Evolutionary conservation across 306 rosid genomes (phyloP).

Genomic region (Ormosia emarginata): DNA sequence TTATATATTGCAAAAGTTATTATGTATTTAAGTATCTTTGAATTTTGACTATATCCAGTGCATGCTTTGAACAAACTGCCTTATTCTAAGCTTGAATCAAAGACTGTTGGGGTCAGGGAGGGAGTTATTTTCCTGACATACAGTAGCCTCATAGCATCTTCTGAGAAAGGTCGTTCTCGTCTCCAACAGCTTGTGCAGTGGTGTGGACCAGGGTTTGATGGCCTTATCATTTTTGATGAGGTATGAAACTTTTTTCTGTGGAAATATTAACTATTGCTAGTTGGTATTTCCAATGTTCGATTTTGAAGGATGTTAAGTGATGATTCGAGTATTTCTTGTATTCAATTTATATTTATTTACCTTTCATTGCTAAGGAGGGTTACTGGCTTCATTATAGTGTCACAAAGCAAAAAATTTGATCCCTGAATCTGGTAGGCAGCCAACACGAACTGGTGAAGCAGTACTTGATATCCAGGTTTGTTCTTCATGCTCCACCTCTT

Average conservation of each 20-base stretch:
- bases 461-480: slow-evolving; percentile 94
- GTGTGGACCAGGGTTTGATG: slow-evolving; percentile 85
- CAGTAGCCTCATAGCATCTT: slow-evolving; percentile 95
- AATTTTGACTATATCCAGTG: slow-evolving; percentile 52
- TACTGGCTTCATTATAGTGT: slow-evolving; percentile 75
- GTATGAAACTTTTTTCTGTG: slow-evolving; percentile 19
- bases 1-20: slow-evolving; percentile 3
- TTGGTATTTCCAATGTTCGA: neutral
- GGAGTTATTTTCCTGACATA: slow-evolving; percentile 94
- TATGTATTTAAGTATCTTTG: slow-evolving; percentile 19
- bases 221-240: slow-evolving; percentile 91
- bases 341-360: slow-evolving; percentile 26
- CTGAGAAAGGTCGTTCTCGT: slow-evolving; percentile 96
- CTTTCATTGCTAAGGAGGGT: slow-evolving; percentile 44
- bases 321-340: slow-evolving; percentile 15
- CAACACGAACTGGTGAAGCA: slow-evolving; percentile 98
- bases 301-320: neutral
- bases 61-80: slow-evolving; percentile 99
- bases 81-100: slow-evolving; percentile 98
- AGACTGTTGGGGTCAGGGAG: slow-evolving; percentile 83
- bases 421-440: slow-evolving; percentile 98
- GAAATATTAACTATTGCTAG: slow-evolving; percentile 25
- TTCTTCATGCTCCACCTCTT: slow-evolving; percentile 19
- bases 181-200: slow-evolving; percentile 94
- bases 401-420: slow-evolving; percentile 98